Base-by-base conservation (phyloP, 768 basidiomycete species). In the Suillus weaverae region DNA sequence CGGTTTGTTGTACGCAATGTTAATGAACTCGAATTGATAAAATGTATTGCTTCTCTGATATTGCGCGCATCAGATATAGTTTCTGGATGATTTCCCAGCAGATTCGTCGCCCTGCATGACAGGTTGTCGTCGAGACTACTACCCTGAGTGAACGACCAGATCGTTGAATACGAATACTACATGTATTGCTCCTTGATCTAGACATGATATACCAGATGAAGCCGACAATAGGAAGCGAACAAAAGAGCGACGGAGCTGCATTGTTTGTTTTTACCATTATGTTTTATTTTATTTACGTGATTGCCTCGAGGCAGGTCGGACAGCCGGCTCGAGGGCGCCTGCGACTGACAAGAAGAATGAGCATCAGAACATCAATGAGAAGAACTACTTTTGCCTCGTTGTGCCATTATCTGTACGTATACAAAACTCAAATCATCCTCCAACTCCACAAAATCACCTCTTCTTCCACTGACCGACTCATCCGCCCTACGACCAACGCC, bases 321-420 rank as follows among this genome's bases (percentile, higher is more conserved):
- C 32, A 43, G 36, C 53, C 57, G 38, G 41, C 39, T 43, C 38
- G 57, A 59, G 9, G 8, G 38, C 57, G 57, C 26, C 39, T 57
- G 16, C 30, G 3, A 38, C 36, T 39, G 33, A 36, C 5, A 57
- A 38, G 55, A 57, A 57, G 36, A 57, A 59, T 59, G 57, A 59
- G 39, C 39, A 59, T 59, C 57, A 59, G 57, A 59, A 59, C 26
- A 59, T 59, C 57, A 59, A 59, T 59, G 57, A 41, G 57, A 59
- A 59, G 57, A 59, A 32, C 36, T n/a, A 5, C 53, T 57, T 60
- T 30, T 48, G 51, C 51, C 62, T 65, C 67, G 64, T 67, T 65
- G 64, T 62, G 60, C 56, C 67, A 76, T 70, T 75, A 74, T 65
- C 68, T 64, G 73, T 74, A 68, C 66, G 70, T 71, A 73, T 67